Evolutionary conservation across 1,284 basidiomycete species (phyloP), one percentile per base, ranked within the genome.

Genomic region (Cystobasidium sp.): DNA sequence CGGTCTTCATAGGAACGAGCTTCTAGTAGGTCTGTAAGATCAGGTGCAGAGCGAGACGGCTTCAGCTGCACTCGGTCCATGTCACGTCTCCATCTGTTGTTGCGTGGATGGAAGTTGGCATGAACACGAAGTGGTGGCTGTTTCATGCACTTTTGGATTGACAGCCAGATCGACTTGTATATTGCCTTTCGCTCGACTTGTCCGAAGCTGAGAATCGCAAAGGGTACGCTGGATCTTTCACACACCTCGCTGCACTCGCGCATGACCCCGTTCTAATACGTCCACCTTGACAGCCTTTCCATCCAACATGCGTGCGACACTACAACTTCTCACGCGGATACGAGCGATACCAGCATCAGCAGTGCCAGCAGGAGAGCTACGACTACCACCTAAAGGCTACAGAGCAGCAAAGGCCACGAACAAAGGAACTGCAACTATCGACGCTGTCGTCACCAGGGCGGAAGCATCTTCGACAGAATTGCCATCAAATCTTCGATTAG

Each of bases 401-500:
- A 41, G 49, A 53, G 59, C 61, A 52, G 59, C 18, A 63, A 63
- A 47, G 51, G 18, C 31, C 3, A 61, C 52, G 52, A 59, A 62
- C 22, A 39, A 49, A 31, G 55, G 44, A 39, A 46, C 46, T 51
- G 55, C 44, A 7, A 62, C 55, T 37, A 47, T 69, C 41, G 49
- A 51, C 31, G 53, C 52, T 24, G 51, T n/a, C 41, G 51, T 39
- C 4, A 47, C 20, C 8, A 22, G 14, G 18, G 61, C 20, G 7
- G 43, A 24, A 41, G 31, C 43, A 22, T n/a, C 61, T 9, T 51
- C 61, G 47, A 31, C 8, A 37, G 55, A 59, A 4, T 59, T 75
- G 20, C 77, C 77, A 16, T 49, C 71, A 31, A 78, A 78, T 52
- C 56, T 78, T 44, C 64, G 77, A 49, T 65, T 79, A 47, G 76